Conservation (phyloP, 805 yeast genomes). For the Yamadazyma ubonensis region DNA sequence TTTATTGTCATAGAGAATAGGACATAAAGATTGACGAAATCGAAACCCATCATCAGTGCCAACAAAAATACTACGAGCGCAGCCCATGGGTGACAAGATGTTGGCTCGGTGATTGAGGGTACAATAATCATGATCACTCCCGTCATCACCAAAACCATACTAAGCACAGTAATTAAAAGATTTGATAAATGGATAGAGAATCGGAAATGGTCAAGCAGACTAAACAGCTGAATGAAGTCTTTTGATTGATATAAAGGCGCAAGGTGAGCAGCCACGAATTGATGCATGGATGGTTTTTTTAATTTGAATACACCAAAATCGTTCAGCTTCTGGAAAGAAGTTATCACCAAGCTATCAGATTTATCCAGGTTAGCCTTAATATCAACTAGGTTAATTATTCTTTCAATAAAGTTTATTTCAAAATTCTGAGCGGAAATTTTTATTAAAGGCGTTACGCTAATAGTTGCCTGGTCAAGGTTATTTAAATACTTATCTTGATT, state of each 20-base stretch:
- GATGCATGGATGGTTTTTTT: neutral
- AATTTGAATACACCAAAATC: neutral
- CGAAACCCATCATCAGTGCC: neutral
- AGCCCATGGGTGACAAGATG: neutral
- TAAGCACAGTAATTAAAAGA: conserved; percentile 2
- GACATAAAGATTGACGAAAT: conserved; percentile 1
- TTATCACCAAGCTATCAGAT: conserved; percentile 1
- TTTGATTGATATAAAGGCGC: conserved; percentile 2
- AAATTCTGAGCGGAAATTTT: conserved; percentile 2
- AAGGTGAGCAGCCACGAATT: neutral
- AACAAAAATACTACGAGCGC: neutral
- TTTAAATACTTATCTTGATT: conserved; percentile 20
- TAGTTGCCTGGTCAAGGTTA: conserved; percentile 17
- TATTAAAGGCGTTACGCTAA: conserved; percentile 20
- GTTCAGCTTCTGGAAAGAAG: neutral
- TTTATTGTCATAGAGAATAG: neutral
- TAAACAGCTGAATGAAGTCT: neutral
- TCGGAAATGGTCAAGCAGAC: conserved; percentile 3
- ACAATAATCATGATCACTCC: neutral
- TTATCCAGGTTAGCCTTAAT: neutral
- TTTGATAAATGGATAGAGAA: conserved; percentile 10
- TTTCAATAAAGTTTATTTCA: neutral
- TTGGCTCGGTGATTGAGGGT: neutral
- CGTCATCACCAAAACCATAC: conserved; percentile 1
- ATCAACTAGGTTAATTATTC: neutral